Evolutionary conservation across 139 green algal species (phyloP).

Genomic region (Dunaliella primolecta): DNA sequence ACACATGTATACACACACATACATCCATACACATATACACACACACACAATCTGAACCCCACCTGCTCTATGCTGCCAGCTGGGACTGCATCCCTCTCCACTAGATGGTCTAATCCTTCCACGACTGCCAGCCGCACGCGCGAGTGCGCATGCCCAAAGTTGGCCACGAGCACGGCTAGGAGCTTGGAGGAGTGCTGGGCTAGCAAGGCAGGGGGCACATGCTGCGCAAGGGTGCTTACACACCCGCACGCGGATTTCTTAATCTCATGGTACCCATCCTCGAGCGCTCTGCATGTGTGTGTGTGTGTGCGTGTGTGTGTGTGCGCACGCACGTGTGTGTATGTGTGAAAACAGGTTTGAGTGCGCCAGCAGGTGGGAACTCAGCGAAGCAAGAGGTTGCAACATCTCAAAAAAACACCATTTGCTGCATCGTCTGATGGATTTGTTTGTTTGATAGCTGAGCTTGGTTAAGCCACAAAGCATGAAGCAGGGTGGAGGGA

Average conservation of each 20-base stretch:
- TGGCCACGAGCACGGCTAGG: constrained; percentile 33
- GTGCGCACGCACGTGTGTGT: background rate
- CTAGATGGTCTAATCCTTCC: constrained; percentile 44
- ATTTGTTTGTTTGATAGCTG: too few species aligned
- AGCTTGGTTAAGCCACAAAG: too few species aligned
- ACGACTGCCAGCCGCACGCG: constrained; percentile 46
- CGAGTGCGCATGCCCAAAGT: constrained; percentile 65
- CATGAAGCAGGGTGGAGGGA: too few species aligned
- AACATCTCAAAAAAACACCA: too few species aligned
- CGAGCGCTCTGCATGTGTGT: constrained; percentile 35
- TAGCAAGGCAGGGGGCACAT: constrained; percentile 18
- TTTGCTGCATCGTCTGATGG: too few species aligned
- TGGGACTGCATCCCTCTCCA: constrained; percentile 23
- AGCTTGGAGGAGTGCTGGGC: constrained; percentile 36
- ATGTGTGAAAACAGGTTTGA: too few species aligned
- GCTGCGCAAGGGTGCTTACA: constrained; percentile 24
- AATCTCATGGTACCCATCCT: constrained; percentile 71
- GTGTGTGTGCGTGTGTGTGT: background rate
- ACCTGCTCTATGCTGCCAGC: background rate
- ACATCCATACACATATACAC: too few species aligned
- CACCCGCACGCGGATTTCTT: constrained; percentile 58
- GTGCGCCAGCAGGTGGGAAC: too few species aligned
- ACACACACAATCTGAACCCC: background rate
- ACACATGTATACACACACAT: too few species aligned
- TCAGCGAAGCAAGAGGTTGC: too few species aligned